Percentiles rank a stretch among this genome's conserved stretches.
Conservation (phyloP, 2,329 filamentous ascomycete species). For the Parastagonospora nodorum region DNA sequence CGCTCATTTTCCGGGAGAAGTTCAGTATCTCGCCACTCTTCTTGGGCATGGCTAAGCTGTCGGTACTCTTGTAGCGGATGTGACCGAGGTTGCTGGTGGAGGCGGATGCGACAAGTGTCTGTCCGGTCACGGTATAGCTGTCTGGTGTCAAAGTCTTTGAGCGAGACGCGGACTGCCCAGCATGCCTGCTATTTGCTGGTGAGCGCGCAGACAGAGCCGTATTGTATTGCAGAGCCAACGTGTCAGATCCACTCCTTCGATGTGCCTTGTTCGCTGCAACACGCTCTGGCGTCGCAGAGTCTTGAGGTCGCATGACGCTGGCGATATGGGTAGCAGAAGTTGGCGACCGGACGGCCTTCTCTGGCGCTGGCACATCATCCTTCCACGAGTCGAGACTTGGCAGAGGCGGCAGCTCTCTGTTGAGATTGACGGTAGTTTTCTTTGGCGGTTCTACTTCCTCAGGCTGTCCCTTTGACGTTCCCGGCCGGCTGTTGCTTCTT, state of each 20-base stretch:
- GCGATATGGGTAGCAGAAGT: slow-evolving; percentile 38
- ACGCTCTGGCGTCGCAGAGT: slow-evolving; percentile 28
- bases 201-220: slow-evolving; percentile 22
- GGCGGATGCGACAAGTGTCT: slow-evolving; percentile 34
- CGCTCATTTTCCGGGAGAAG: slow-evolving; percentile 41
- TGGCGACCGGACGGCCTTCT: slow-evolving; percentile 21
- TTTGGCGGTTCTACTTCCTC: slow-evolving; percentile 28
- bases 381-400: slow-evolving; percentile 52
- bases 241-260: slow-evolving; percentile 38
- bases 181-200: slow-evolving; percentile 21
- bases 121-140: slow-evolving; percentile 11
- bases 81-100: slow-evolving; percentile 28
- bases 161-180: slow-evolving; percentile 10
- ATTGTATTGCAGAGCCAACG: slow-evolving; percentile 28
- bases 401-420: slow-evolving; percentile 54
- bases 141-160: slow-evolving; percentile 15
- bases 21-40: slow-evolving; percentile 33
- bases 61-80: slow-evolving; percentile 19
- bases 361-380: slow-evolving; percentile 17
- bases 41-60: slow-evolving; percentile 18
- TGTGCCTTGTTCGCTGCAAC: slow-evolving; percentile 27
- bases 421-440: slow-evolving; percentile 48
- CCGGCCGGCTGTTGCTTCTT: slow-evolving; percentile 38
- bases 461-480: slow-evolving; percentile 32
- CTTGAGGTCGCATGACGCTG: slow-evolving; percentile 42